Conservation (phyloP, 441 rosid species). For the Croton setiger region DNA sequence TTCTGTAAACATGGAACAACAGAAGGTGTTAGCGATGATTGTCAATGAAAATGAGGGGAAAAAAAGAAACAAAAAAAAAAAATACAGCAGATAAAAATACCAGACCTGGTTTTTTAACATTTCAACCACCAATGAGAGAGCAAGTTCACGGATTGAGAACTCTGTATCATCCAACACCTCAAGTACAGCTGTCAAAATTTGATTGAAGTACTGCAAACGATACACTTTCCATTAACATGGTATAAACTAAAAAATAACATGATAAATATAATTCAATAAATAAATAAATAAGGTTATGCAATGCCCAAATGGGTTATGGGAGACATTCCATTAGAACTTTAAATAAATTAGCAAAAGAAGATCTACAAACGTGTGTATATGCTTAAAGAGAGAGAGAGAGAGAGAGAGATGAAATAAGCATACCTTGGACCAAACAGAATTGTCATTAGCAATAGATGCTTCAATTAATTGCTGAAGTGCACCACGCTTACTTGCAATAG, state of each 20-base stretch:
- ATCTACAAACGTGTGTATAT: too few relatives aligned
- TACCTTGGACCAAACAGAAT: constrained; percentile 80
- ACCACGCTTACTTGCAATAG: constrained; percentile 48
- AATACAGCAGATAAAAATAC: constrained; percentile 4
- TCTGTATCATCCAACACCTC: constrained; percentile 87
- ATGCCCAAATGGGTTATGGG: too few relatives aligned
- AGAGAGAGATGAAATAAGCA: constrained; percentile 10
- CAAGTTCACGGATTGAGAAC: constrained; percentile 65
- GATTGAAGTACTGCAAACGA: constrained; percentile 85
- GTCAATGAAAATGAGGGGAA: constrained; percentile 4
- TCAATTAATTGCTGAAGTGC: constrained; percentile 83
- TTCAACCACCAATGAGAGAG: constrained; percentile 71
- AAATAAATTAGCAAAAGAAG: background rate
- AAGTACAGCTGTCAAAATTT: constrained; percentile 92
- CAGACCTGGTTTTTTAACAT: constrained; percentile 88
- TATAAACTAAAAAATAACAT: background rate
- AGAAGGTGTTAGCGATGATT: background rate
- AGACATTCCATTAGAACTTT: too few relatives aligned
- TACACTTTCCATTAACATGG: constrained; percentile 23
- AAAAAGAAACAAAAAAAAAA: background rate
- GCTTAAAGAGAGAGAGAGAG: background rate
- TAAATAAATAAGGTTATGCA: too few relatives aligned
- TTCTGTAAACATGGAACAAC: constrained; percentile 46
- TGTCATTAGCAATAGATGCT: constrained; percentile 66
- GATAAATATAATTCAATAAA: constrained; percentile 9